Percentiles rank a stretch among this genome's conserved stretches.
Conservation (phyloP, 2,329 filamentous ascomycete genomes). For the Fusarium mundagurra region DNA sequence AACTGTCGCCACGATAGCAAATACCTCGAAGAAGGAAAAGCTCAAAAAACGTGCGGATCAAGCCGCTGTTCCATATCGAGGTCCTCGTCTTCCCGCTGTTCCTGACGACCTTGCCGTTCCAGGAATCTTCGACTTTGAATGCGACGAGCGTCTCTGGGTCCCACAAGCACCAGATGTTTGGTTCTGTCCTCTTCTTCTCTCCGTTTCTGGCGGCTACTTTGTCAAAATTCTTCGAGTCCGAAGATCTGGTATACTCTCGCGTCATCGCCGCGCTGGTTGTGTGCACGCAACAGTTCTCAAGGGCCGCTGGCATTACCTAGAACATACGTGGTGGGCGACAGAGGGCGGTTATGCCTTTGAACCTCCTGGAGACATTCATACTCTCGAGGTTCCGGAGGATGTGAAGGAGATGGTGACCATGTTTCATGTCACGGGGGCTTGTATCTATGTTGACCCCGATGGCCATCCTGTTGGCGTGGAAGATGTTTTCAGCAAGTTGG, state of each 20-base stretch:
- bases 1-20: not conserved
- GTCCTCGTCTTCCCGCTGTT: not conserved
- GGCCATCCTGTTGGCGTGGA: not conserved
- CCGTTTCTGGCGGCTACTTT: not conserved
- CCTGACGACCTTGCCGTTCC: not conserved
- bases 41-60: not conserved
- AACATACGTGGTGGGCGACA: not conserved
- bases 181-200: not conserved
- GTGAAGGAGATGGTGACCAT: not conserved
- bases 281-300: not conserved
- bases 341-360: not conserved
- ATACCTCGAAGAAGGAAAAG: not conserved
- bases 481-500: not conserved
- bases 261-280: constrained; percentile 46
- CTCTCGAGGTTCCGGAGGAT: constrained; percentile 2
- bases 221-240: not conserved
- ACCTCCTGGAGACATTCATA: constrained; percentile 47
- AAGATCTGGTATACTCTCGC: constrained; percentile 44
- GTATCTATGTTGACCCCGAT: not conserved
- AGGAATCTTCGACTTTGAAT: not conserved
- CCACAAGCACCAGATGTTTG: not conserved
- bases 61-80: not conserved
- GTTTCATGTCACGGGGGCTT: not conserved
- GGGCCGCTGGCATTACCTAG: not conserved
- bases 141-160: not conserved